phyloP scores from a whole-genome alignment of 371 early-diverging fungal species.

The Apophysomyces ossiformis region DNA sequence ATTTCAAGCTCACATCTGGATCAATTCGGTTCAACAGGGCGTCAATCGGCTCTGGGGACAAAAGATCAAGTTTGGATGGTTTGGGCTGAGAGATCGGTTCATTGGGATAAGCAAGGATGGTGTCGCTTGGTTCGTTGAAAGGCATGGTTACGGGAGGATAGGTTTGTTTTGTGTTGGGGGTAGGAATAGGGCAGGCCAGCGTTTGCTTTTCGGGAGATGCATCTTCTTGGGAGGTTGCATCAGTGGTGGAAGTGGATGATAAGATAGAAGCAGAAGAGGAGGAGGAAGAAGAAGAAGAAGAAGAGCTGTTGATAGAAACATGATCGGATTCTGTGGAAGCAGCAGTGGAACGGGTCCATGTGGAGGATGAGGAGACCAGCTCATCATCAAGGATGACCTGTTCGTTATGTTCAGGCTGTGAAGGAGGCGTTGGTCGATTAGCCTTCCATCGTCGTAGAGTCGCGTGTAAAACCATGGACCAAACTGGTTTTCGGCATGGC shows the following conservation, averaged over 20 bases:
- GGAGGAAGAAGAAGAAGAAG: no score
- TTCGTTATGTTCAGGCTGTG: not conserved
- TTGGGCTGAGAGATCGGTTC: no score
- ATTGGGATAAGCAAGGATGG: not conserved
- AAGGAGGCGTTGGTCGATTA: not conserved
- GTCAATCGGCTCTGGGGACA: not conserved
- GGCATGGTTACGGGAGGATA: no score
- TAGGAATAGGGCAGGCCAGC: no score
- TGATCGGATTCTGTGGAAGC: not conserved
- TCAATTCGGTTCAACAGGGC: not conserved
- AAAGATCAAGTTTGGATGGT: no score
- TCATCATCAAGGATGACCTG: not conserved
- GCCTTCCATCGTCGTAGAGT: not conserved
- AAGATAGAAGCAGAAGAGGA: not conserved
- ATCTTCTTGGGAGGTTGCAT: not conserved
- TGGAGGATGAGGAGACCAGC: constrained; percentile 1
- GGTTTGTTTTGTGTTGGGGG: no score
- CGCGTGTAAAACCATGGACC: not conserved
- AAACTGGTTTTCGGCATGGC: not conserved
- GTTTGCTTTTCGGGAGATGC: no score
- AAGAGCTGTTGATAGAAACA: no score
- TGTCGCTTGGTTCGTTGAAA: not conserved
- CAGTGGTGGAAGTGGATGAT: not conserved
- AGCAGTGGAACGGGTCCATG: not conserved
- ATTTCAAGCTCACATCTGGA: not conserved